phyloP scores from a whole-genome alignment of 139 green algal genomes.

The Tetradesmus obliquus region DNA sequence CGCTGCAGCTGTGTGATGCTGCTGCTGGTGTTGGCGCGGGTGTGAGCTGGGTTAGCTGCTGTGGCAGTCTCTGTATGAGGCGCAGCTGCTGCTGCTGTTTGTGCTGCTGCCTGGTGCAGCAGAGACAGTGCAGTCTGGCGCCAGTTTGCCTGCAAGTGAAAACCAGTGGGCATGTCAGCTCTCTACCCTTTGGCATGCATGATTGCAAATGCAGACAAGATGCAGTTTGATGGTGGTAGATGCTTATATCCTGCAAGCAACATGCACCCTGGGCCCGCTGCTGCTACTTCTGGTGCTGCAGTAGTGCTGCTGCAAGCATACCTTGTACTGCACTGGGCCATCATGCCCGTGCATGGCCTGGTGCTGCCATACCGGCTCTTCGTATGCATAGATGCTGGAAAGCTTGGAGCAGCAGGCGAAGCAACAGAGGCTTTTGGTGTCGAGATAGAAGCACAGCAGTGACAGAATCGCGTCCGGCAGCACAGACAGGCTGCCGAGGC shows the following conservation, averaged over 20 bases:
- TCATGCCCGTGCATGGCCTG: constrained; percentile 2
- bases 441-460: not conserved
- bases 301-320: not conserved
- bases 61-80: too few species aligned
- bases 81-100: not conserved
- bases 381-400: not conserved
- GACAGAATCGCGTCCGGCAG: constrained; percentile 20
- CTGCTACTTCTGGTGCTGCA: not conserved
- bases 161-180: not conserved
- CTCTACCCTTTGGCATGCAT: too few species aligned
- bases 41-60: not conserved
- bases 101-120: constrained; percentile 22
- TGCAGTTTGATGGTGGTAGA: not conserved
- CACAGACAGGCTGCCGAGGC: not conserved
- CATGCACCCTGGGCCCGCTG: not conserved
- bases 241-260: too few species aligned
- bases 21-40: not conserved
- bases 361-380: constrained; percentile 14
- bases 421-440: not conserved
- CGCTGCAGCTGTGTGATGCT: not conserved
- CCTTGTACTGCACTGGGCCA: constrained; percentile 18
- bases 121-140: constrained; percentile 14
- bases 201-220: too few species aligned
- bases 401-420: constrained; percentile 20
- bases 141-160: constrained; percentile 22